These are phyloP conservation scores for Glaciozyma martinii DNA, from an alignment of 768 basidiomycete species.

Conservation along the genomic window DNA sequence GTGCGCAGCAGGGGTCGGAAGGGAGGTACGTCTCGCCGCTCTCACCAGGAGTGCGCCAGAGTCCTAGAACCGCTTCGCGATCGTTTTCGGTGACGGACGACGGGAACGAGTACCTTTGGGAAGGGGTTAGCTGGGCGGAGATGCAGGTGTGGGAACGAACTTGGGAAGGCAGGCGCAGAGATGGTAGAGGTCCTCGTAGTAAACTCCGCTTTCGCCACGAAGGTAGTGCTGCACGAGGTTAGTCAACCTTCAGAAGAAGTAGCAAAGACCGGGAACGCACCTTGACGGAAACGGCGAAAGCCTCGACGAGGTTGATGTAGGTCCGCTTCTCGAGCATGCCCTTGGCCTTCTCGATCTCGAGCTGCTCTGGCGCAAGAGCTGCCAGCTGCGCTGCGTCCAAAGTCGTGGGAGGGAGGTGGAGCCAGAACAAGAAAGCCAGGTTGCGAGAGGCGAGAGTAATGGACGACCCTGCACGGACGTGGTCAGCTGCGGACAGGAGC, in stretches of 20 bases:
- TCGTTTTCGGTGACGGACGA: slow-evolving; percentile 13
- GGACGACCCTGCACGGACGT: slow-evolving; percentile 49
- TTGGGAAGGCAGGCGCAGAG: slow-evolving; percentile 57
- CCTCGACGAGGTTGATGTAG: slow-evolving; percentile 45
- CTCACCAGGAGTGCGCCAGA: slow-evolving; percentile 14
- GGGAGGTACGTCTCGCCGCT: slow-evolving; percentile 16
- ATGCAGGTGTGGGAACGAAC: not conserved
- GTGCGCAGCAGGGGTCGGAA: not conserved
- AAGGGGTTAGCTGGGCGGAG: not conserved
- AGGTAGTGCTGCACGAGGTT: slow-evolving; percentile 49
- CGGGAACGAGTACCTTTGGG: slow-evolving; percentile 20
- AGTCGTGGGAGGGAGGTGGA: slow-evolving; percentile 18
- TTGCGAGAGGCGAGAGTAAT: slow-evolving; percentile 54
- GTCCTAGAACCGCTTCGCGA: slow-evolving; percentile 1
- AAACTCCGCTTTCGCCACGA: slow-evolving; percentile 59
- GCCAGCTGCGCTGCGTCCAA: slow-evolving; percentile 9
- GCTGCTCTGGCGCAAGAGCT: slow-evolving; percentile 46
- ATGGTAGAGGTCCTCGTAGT: slow-evolving; percentile 64
- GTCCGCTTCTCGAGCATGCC: slow-evolving; percentile 62
- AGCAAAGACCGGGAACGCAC: too few relatives aligned
- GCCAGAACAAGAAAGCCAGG: slow-evolving; percentile 51
- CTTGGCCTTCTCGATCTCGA: slow-evolving; percentile 36
- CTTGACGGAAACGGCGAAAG: slow-evolving; percentile 14
- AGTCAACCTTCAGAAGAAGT: too few relatives aligned
- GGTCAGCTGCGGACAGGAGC: too few relatives aligned